phyloP scores from a whole-genome alignment of 371 early-diverging fungal species.

The Rhizopus arrhizus region DNA sequence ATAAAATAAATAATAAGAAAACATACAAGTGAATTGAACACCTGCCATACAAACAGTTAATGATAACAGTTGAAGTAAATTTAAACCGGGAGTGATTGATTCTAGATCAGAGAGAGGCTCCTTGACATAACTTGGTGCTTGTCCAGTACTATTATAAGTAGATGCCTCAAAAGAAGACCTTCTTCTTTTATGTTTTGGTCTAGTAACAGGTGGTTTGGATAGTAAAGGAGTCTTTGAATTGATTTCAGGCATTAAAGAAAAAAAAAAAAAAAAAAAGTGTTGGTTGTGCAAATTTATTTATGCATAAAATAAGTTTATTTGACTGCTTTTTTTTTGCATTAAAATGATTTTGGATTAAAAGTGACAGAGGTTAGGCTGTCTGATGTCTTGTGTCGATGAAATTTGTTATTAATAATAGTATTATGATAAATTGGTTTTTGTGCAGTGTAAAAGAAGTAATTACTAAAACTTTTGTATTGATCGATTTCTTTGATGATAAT shows the following conservation, averaged over 20 bases:
- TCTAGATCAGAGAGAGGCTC: not conserved
- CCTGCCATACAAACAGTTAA: constrained; percentile 67
- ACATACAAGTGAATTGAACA: constrained; percentile 67
- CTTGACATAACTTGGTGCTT: constrained; percentile 21
- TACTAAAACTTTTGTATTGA: constrained; percentile 31
- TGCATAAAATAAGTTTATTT: not conserved
- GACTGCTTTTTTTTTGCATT: not conserved
- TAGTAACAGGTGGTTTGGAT: constrained; percentile 29
- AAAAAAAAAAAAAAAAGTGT: constrained; percentile 4
- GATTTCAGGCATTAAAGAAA: constrained; percentile 19
- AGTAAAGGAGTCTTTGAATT: constrained; percentile 29
- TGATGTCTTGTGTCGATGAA: not conserved
- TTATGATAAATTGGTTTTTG: constrained; percentile 24
- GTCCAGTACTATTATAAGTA: constrained; percentile 28
- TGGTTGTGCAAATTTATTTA: not conserved
- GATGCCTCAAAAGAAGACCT: constrained; percentile 33
- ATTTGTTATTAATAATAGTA: not conserved
- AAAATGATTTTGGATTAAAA: constrained; percentile 18
- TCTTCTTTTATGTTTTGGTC: constrained; percentile 25
- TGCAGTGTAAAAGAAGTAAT: constrained; percentile 28
- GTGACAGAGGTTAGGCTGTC: constrained; percentile 4
- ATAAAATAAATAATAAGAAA: not conserved
- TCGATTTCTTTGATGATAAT: constrained; percentile 25
- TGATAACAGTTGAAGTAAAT: constrained; percentile 38
- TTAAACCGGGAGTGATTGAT: constrained; percentile 12